Evolutionary conservation across 2,329 filamentous ascomycete genomes (phyloP).

Genomic region (Colletotrichum nymphaeae): DNA sequence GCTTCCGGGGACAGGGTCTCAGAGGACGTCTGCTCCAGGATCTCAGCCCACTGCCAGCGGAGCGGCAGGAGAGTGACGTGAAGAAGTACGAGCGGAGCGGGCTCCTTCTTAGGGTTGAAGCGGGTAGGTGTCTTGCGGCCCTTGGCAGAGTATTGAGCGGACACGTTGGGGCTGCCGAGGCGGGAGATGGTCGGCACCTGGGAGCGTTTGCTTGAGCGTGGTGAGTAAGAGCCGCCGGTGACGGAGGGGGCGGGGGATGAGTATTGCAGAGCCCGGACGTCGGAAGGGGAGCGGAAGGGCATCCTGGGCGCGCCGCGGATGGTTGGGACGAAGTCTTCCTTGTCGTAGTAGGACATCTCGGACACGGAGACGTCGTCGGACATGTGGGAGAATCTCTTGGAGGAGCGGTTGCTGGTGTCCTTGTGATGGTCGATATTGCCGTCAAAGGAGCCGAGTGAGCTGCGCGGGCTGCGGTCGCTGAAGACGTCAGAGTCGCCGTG

Average conservation of each 20-base stretch:
- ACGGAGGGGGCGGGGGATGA: constrained; percentile 71
- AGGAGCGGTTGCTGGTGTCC: constrained; percentile 47
- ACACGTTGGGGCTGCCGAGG: constrained; percentile 64
- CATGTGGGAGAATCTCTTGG: constrained; percentile 54
- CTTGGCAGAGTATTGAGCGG: constrained; percentile 66
- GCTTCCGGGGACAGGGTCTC: constrained; percentile 55
- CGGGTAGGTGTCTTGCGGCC: constrained; percentile 65
- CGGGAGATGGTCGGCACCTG: constrained; percentile 63
- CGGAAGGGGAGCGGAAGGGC: constrained; percentile 76
- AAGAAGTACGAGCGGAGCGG: constrained; percentile 77
- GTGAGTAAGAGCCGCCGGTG: constrained; percentile 55
- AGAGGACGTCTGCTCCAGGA: constrained; percentile 57
- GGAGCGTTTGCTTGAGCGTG: constrained; percentile 62
- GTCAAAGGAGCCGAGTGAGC: constrained; percentile 64
- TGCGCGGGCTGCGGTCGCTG: constrained; percentile 67
- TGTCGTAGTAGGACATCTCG: constrained; percentile 45
- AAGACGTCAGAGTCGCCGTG: constrained; percentile 69
- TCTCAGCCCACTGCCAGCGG: constrained; percentile 71
- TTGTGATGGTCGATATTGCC: constrained; percentile 40
- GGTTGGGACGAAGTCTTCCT: constrained; percentile 63
- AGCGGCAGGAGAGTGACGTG: constrained; percentile 82
- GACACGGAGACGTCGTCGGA: constrained; percentile 65
- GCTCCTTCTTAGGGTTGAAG: constrained; percentile 65
- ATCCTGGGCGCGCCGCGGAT: constrained; percentile 69
- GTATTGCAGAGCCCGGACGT: constrained; percentile 79